These are phyloP conservation scores for Salix exigua DNA, from an alignment of 345 rosid genomes.

Conservation along the genomic window DNA sequence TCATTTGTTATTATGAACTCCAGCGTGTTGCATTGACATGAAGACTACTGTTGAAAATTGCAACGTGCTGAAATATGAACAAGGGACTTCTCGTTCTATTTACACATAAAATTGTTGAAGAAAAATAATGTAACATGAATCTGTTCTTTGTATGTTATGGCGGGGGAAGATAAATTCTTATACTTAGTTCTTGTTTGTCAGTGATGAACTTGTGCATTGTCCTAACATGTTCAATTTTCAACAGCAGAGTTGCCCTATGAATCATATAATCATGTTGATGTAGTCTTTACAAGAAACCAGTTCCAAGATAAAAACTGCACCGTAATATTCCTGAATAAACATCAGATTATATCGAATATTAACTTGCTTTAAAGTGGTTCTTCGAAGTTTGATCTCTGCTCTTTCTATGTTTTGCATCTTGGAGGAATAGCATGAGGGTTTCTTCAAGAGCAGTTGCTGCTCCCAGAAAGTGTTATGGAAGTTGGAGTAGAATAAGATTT, in stretches of 20 bases:
- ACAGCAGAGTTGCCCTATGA: neutral
- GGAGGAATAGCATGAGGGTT: no score
- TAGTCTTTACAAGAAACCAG: neutral
- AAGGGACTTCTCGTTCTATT: neutral
- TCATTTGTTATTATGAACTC: neutral
- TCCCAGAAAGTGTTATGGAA: no score
- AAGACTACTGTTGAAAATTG: neutral
- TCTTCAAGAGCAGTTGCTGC: no score
- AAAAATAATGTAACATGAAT: neutral
- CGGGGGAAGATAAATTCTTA: no score
- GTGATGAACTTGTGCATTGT: no score
- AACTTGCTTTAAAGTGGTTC: no score
- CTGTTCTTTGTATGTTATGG: no score
- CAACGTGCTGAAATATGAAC: conserved; percentile 5
- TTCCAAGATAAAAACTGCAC: neutral
- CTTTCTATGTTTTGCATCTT: no score
- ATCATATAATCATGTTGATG: neutral
- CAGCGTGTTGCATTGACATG: neutral
- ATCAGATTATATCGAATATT: no score
- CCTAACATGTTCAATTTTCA: neutral
- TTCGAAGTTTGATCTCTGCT: no score
- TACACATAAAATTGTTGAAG: neutral
- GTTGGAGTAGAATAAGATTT: no score
- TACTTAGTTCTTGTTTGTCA: no score
- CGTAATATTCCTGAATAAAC: neutral